Evolutionary conservation across 73 alveolate species (phyloP).

Genomic region (Symbiodinium pilosum): DNA sequence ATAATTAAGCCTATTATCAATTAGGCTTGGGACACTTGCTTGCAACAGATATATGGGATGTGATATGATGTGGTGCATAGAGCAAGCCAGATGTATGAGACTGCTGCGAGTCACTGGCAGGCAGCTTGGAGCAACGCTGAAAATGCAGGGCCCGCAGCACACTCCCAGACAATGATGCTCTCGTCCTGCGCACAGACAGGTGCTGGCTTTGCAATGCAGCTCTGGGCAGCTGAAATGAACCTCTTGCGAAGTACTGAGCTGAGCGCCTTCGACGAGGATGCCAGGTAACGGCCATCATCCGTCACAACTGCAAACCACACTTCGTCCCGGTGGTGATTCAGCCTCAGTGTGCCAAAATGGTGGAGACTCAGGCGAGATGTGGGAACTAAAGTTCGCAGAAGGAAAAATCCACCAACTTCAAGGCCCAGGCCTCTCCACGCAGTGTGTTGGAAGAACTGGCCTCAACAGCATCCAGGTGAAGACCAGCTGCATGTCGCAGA

Average conservation of each 20-base stretch:
- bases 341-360: neutral
- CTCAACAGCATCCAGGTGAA: neutral
- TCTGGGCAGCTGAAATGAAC: neutral
- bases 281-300: constrained; percentile 66
- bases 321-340: constrained; percentile 83
- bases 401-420: too few relatives aligned
- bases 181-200: constrained; percentile 29
- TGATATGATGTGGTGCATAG: too few relatives aligned
- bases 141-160: constrained; percentile 32
- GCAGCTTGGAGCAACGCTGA: too few relatives aligned
- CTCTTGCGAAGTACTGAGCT: neutral
- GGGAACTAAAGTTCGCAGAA: too few relatives aligned
- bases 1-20: neutral
- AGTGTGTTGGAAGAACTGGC: constrained; percentile 83
- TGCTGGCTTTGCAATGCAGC: neutral
- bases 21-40: neutral
- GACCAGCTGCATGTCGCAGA: too few relatives aligned
- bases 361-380: neutral
- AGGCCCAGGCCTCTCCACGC: constrained; percentile 24
- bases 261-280: constrained; percentile 68
- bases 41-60: too few relatives aligned
- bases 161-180: constrained; percentile 85
- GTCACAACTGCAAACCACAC: constrained; percentile 79
- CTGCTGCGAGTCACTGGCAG: too few relatives aligned
- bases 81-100: too few relatives aligned